Base-by-base conservation (phyloP, 1,284 basidiomycete species). In the Cutaneotrichosporon sp. region DNA sequence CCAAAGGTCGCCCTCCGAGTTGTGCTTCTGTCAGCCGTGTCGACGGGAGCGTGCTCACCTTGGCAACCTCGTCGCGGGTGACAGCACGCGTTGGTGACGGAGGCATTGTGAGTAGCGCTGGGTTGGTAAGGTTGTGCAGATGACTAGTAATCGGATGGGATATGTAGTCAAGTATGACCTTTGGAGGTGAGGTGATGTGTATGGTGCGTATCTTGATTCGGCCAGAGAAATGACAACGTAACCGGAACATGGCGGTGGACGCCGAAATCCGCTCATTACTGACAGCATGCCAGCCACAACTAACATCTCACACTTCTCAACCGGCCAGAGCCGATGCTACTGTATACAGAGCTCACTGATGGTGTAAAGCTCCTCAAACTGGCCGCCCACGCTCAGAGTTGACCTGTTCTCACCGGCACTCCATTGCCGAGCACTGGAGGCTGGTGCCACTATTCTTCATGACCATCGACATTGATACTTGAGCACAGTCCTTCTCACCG, bases 1-100 rank as follows among this genome's bases (percentile, higher is more conserved):
- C 91, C 91, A 93, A 66, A 92, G 77, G 77, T 91, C 87, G 36
- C 86, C 89, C 67, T 86, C 84, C 73, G 85, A 87, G 82, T 89
- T 89, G 80, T 92, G 90, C 89, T 91, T 68, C 11, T 1, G 13
- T 40, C 11, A 51, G 50, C 38, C 10, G 5, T 56, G 52, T 11
- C 14, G 32, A 5, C 5, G 18, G 32, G 42, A 11, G 14, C 10
- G 13, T 5, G 26, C 78, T 51, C 32, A 81, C 81, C 73, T 81
- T 77, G 40, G 79, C 79, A 22, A 83, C 81, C 68, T 83, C 81
- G 10, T 79, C 80, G 50, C 67, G 71, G 1, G 77, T 72, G 65
- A 65, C 40, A 36, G 52, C 60, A 8, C 52, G 36, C 6, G 42
- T n/a, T 40, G 63, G 55, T 34, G 67, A 64, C 26, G 69, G 65